phyloP scores from a whole-genome alignment of 2,329 filamentous ascomycete species.

The Fusarium tuaranense region DNA sequence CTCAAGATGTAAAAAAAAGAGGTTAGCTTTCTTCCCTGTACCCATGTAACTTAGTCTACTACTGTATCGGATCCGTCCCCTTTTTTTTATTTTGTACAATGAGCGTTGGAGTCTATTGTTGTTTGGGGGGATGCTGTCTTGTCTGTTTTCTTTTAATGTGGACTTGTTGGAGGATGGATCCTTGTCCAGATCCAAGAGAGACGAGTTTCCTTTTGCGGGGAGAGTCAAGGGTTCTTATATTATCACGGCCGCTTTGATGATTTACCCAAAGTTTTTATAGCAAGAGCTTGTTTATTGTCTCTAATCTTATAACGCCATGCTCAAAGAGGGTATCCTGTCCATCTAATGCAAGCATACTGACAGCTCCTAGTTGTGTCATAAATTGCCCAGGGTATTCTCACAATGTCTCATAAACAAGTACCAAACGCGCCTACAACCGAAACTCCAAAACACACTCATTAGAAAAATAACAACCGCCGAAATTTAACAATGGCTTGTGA shows the following conservation, averaged over 20 bases:
- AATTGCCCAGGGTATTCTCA: background rate
- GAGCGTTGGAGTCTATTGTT: constrained; percentile 15
- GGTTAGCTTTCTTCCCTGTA: background rate
- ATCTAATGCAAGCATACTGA: background rate
- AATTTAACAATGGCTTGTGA: background rate
- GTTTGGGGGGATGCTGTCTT: constrained; percentile 6
- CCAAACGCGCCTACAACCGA: background rate
- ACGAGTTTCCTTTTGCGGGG: constrained; percentile 13
- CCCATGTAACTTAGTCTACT: background rate
- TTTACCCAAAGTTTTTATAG: constrained; percentile 4
- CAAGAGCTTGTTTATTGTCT: background rate
- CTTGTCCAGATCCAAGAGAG: constrained; percentile 1
- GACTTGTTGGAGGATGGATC: constrained; percentile 25
- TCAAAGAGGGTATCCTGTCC: background rate
- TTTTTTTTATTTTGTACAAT: constrained; percentile 4
- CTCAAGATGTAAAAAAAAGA: constrained; percentile 42
- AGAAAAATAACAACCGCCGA: background rate
- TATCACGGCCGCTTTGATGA: constrained; percentile 23
- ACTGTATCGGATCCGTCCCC: background rate
- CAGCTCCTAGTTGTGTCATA: background rate
- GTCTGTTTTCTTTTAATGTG: constrained; percentile 18
- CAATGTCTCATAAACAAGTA: background rate
- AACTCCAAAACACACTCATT: background rate
- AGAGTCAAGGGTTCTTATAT: constrained; percentile 9
- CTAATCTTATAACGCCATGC: background rate